These are phyloP conservation scores for Entomortierella beljakovae DNA, from an alignment of 192 early-diverging fungal species.

Conservation along the genomic window DNA sequence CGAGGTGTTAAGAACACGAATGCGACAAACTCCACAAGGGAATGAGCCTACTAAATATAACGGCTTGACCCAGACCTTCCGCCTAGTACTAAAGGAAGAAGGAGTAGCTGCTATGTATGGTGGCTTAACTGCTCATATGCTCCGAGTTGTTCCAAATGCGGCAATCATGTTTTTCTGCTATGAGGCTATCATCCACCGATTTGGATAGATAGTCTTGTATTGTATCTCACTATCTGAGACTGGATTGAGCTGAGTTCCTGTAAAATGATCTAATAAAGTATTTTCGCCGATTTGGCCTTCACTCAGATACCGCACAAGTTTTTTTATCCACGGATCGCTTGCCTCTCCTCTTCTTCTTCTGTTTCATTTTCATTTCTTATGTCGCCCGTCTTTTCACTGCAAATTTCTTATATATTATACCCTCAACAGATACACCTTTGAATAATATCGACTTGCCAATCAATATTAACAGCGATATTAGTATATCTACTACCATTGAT, in stretches of 20 bases:
- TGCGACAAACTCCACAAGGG: slow-evolving; percentile 83
- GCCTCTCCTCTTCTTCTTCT: neutral
- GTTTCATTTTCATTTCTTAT: neutral
- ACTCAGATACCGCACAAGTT: too few species aligned
- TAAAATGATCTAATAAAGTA: too few species aligned
- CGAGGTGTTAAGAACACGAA: slow-evolving; percentile 90
- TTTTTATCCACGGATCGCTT: too few species aligned
- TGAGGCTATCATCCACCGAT: slow-evolving; percentile 74
- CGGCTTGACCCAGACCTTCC: slow-evolving; percentile 69
- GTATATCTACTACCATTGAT: too few species aligned
- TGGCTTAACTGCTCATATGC: slow-evolving; percentile 93
- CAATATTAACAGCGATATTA: too few species aligned
- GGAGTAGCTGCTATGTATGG: slow-evolving; percentile 90
- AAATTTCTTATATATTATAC: too few species aligned
- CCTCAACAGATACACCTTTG: too few species aligned
- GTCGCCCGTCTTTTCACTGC: neutral
- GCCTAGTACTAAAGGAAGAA: slow-evolving; percentile 71
- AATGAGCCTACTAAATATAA: slow-evolving; percentile 79
- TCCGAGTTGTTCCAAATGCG: slow-evolving; percentile 96
- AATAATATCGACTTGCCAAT: too few species aligned
- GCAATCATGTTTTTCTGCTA: slow-evolving; percentile 94
- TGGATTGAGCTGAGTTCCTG: too few species aligned
- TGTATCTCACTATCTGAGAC: too few species aligned
- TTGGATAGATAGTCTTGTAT: too few species aligned
- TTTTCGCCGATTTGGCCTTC: too few species aligned